Base-by-base conservation (phyloP, 1,284 basidiomycete genomes). In the Exobasidium rhododendri region DNA sequence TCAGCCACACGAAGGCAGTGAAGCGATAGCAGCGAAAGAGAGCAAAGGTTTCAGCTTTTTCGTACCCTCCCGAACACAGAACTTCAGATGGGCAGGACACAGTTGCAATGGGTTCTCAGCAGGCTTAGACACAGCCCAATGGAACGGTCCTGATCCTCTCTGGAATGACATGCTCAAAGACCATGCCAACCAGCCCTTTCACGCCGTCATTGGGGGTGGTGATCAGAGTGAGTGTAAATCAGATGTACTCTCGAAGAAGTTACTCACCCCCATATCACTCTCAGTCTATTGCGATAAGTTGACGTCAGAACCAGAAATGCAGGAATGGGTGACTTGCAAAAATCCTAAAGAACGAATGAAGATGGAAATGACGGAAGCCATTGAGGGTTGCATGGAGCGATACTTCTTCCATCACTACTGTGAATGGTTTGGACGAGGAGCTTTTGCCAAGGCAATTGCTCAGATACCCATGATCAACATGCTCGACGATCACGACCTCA, bases 11-110 rank as follows among this genome's bases (percentile, higher is more conserved):
- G 65, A 67, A 54, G 52, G 66, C 44, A 67, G 68, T 22, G 47
- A 65, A 44, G 64, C 65, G 29, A 65, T 61, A 43, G 69, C 67
- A 29, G 66, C 67, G 62, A 71, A 64, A 22, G 69, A 69, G 47
- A 49, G 64, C 46, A 87, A 88, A 58, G 84, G 86, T 59, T 83
- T 92, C 62, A 85, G 86, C 45, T 98, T 98, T 80, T 88, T 86
- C 73, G 87, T 97, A 13, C 94, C 94, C 0, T 90, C 87, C 1
- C 80, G 84, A 29, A 83, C 84, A 20, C 88, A 94, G 79, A 94
- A 97, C 78, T 89, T 98, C 87, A 85, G 90, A 67, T 92, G 91
- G 89, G 89, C 91, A 11, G 85, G 88, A 6, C 87, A 94, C 81
- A 91, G 90, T 59, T 85, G 84, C 77, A 84, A 85, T 64, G 84